Evolutionary conservation across 2,329 filamentous ascomycete genomes (phyloP), one percentile per base, ranked within the genome.

Genomic region (Emergomyces orientalis): DNA sequence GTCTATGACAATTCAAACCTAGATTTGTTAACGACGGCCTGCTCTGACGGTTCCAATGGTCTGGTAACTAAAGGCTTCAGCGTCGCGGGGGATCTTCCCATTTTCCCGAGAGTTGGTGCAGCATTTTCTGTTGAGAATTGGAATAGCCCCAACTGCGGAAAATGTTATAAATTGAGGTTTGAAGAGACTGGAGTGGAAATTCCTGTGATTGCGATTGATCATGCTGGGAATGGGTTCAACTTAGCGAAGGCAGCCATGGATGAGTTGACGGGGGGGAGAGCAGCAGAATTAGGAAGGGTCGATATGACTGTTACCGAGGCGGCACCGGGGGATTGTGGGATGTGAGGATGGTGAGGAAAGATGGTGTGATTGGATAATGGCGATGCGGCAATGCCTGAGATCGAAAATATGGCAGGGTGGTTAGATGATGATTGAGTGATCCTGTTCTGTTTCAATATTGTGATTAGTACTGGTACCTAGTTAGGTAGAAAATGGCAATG

Each of bases 1-100:
- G 85, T 82, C 71, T 94, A 90, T 77, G 89, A 92, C 71, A 77
- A 87, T 66, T 73, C 72, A 55, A 67, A 67, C 64, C 82, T 85
- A 63, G 79, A 82, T 54, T 73, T 92, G 62, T 79, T 75, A 41
- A 73, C 71, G 5, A 81, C 91, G 54, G 37, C 72, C 57, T 78
- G 76, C 68, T 76, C 74, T 13, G 67, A 76, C 61, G 75, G 75
- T 7, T 27, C 43, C 39, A 71, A 75, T 62, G 75, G 75, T 27
- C 70, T 77, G 22, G 57, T 71, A 13, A 61, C 25, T 9, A 69
- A 71, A 58, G 74, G 72, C 57, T 76, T 70, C 65, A 66, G 56
- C 1, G 80, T 76, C 4, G 79, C 81, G 63, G 77, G 75, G 61
- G 67, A 71, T 9, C 69, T 83, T 39, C 76, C 80, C 17, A 70